Evolutionary conservation across 1,284 basidiomycete genomes (phyloP), one percentile per base, ranked within the genome.

Genomic region (Ustanciosporium gigantosporum): DNA sequence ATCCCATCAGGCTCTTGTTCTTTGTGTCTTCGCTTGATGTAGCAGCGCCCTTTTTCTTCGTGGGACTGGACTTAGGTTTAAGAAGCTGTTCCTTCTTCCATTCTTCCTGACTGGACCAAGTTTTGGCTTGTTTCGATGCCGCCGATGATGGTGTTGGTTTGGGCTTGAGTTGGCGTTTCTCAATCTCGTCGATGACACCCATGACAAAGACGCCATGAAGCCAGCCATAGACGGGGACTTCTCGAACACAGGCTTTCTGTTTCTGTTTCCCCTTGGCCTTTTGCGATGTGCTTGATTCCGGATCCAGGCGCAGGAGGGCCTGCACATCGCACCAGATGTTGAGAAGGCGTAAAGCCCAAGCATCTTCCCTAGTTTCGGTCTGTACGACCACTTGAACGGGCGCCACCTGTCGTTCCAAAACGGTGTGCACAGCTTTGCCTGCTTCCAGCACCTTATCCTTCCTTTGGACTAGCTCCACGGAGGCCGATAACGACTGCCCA

Each of bases 331-430:
- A 55, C 61, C 61, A 65, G n/a, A 69, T 36, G 36, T 67, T 59
- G 24, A 78, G 81, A 44, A 74, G 85, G 85, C 85, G 81, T 42
- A 89, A 71, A 6, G 83, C 89, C 86, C 88, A 90, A 13, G 82
- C 81, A 65, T 91, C 89, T 73, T 89, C 88, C 1, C 79, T 58
- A 0, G 82, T 84, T 1, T 67, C 77, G 1, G 83, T 74, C 11
- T 77, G 31, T 8, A 88, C 69, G 50, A 84, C 24, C 19, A 61
- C 46, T 21, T 44, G 83, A 23, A 84, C 83, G 0, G 86, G 83
- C 29, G 83, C 83, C 9, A 92, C 81, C 71, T 91, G 87, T 17
- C 82, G 81, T 74, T 95, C 90, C 15, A 95, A 81, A 34, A 83
- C 81, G 64, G 88, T 87, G 78, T 95, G 91, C 0, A 93, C 88